phyloP scores from a whole-genome alignment of 2,329 filamentous ascomycete genomes.

The Fusarium irregulare region DNA sequence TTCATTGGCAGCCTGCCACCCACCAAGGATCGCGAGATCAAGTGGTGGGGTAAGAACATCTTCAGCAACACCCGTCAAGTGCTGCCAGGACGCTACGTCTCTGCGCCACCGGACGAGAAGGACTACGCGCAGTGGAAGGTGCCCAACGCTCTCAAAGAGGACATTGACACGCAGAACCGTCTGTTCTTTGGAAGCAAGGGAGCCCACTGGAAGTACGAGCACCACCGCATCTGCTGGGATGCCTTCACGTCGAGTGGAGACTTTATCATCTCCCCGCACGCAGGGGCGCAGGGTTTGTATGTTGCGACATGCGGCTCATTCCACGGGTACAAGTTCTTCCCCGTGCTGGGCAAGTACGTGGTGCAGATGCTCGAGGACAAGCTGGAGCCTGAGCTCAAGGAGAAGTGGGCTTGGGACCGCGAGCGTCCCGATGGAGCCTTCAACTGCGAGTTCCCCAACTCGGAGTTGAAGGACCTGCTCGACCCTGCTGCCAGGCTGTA shows the following conservation, averaged over 20 bases:
- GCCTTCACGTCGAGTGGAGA: slow-evolving; percentile 71
- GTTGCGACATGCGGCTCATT: slow-evolving; percentile 74
- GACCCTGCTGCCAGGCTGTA: slow-evolving; percentile 49
- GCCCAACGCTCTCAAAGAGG: slow-evolving; percentile 63
- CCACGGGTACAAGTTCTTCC: slow-evolving; percentile 76
- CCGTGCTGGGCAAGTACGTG: slow-evolving; percentile 71
- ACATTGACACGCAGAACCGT: slow-evolving; percentile 65
- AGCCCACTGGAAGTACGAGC: slow-evolving; percentile 67
- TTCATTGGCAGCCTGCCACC: slow-evolving; percentile 70
- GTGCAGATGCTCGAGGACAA: slow-evolving; percentile 64
- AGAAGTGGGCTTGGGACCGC: slow-evolving; percentile 70
- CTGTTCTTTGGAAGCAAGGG: slow-evolving; percentile 70
- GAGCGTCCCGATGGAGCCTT: slow-evolving; percentile 63
- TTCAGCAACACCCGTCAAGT: slow-evolving; percentile 67
- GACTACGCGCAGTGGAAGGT: slow-evolving; percentile 75
- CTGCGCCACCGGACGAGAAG: slow-evolving; percentile 63
- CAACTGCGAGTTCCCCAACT: slow-evolving; percentile 67
- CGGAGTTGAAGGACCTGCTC: slow-evolving; percentile 66
- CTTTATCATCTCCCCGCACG: slow-evolving; percentile 71
- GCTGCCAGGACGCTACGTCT: slow-evolving; percentile 64
- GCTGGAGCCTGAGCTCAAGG: slow-evolving; percentile 56
- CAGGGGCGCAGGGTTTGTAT: slow-evolving; percentile 64
- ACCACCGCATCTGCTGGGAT: slow-evolving; percentile 76
- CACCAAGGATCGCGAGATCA: slow-evolving; percentile 61
- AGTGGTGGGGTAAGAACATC: slow-evolving; percentile 72